These are phyloP conservation scores for Hypericum perforatum DNA, from an alignment of 345 rosid genomes.

Conservation along the genomic window DNA sequence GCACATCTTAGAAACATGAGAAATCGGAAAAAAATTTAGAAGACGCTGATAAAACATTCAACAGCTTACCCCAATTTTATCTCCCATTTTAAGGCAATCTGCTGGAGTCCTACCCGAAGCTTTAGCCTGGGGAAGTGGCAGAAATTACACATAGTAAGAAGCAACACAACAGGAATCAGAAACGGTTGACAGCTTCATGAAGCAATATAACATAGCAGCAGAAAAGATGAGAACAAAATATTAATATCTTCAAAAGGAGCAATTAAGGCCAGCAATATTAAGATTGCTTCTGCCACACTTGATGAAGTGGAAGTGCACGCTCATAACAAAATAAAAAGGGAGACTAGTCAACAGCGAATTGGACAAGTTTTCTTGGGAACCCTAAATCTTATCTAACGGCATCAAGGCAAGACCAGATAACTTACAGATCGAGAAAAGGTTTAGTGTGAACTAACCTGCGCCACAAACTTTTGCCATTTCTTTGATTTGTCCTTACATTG, in stretches of 20 bases:
- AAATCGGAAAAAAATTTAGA: constrained; percentile 13
- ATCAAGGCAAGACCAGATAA: neutral
- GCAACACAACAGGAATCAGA: neutral
- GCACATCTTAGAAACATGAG: constrained; percentile 20
- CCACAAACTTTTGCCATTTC: constrained; percentile 87
- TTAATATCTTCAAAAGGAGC: too few relatives aligned
- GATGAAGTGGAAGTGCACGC: too few relatives aligned
- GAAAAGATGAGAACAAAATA: too few relatives aligned
- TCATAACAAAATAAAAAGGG: too few relatives aligned
- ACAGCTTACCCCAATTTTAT: constrained; percentile 69
- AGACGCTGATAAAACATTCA: constrained; percentile 13
- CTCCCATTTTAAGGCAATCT: constrained; percentile 48
- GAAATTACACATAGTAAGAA: constrained; percentile 6
- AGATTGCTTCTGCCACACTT: too few relatives aligned
- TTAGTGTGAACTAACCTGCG: constrained; percentile 46
- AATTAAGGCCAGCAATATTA: too few relatives aligned
- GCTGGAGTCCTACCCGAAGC: constrained; percentile 74
- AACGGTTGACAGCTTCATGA: neutral
- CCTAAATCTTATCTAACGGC: too few relatives aligned
- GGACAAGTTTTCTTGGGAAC: too few relatives aligned
- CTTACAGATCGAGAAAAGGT: neutral
- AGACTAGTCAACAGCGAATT: too few relatives aligned
- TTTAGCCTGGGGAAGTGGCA: constrained; percentile 48
- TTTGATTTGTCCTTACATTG: constrained; percentile 65
- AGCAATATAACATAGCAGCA: too few relatives aligned